phyloP scores from a whole-genome alignment of 202 grass and related monocot species.

The Zoysia matrella region DNA sequence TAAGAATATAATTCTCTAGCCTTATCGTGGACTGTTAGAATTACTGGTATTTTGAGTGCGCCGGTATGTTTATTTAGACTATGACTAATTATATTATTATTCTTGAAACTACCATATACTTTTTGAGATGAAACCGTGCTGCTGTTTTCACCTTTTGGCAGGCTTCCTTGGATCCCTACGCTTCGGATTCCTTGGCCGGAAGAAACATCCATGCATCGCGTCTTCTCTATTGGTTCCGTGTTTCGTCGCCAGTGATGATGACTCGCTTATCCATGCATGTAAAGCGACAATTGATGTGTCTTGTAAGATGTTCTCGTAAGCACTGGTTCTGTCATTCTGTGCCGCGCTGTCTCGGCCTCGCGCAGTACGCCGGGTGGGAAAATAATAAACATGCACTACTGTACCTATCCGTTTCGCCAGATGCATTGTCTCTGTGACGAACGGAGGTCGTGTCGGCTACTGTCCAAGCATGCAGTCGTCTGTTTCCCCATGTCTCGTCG shows the following conservation, averaged over 20 bases:
- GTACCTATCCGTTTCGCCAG: slow-evolving; percentile 15
- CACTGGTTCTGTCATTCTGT: not conserved
- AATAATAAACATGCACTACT: slow-evolving; percentile 26
- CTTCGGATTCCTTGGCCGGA: slow-evolving; percentile 41
- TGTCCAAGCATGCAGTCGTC: not conserved
- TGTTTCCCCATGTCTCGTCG: not conserved
- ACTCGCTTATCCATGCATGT: not conserved
- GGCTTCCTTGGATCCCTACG: slow-evolving; percentile 44
- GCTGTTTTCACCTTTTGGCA: slow-evolving; percentile 23
- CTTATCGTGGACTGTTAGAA: too few species aligned
- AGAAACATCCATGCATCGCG: slow-evolving; percentile 42
- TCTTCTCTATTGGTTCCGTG: slow-evolving; percentile 27
- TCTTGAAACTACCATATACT: not conserved
- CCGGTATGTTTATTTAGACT: too few species aligned
- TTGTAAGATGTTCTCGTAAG: slow-evolving; percentile 22
- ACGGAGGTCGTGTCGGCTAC: not conserved
- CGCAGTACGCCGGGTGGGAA: not conserved
- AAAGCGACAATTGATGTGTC: slow-evolving; percentile 37
- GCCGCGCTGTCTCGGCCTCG: slow-evolving; percentile 23
- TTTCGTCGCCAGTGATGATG: slow-evolving; percentile 14
- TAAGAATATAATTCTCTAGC: too few species aligned
- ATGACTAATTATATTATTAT: too few species aligned
- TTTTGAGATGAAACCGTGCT: not conserved
- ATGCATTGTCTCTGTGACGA: not conserved
- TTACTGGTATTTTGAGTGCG: too few species aligned